These are phyloP conservation scores for Trichoderma endophyticum DNA, from an alignment of 2,329 filamentous ascomycete genomes.

Conservation along the genomic window DNA sequence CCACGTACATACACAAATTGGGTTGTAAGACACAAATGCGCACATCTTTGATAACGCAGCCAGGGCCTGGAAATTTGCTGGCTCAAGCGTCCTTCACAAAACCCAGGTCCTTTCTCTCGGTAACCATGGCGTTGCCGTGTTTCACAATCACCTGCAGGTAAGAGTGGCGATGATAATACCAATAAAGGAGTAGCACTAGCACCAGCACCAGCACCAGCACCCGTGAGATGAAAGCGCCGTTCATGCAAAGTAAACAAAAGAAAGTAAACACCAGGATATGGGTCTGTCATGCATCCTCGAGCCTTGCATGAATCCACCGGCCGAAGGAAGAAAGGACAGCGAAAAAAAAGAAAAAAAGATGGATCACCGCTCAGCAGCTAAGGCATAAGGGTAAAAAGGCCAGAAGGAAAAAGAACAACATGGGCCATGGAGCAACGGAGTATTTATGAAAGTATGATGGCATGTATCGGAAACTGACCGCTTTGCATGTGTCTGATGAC, in stretches of 20 bases:
- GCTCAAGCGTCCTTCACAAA: conserved; percentile 15
- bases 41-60: conserved; percentile 10
- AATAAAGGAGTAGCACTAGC: not conserved
- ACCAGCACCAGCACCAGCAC: not conserved
- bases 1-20: not conserved
- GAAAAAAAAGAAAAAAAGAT: not conserved
- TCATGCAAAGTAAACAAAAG: conserved; percentile 10
- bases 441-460: not conserved
- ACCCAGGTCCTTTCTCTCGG: not conserved
- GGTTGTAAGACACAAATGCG: conserved; percentile 10
- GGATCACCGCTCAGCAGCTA: not conserved
- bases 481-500: conserved; percentile 13
- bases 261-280: conserved; percentile 5
- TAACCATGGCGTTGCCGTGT: conserved; percentile 14
- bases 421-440: not conserved
- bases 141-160: conserved; percentile 10
- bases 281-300: not conserved
- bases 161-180: not conserved
- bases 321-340: not conserved
- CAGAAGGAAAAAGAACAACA: not conserved
- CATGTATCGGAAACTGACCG: conserved; percentile 15
- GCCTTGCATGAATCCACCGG: conserved; percentile 6
- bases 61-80: conserved; percentile 16
- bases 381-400: not conserved
- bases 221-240: not conserved